These are phyloP conservation scores for Hymenoscyphus repandus DNA, from an alignment of 2,329 filamentous ascomycete genomes.

Conservation along the genomic window DNA sequence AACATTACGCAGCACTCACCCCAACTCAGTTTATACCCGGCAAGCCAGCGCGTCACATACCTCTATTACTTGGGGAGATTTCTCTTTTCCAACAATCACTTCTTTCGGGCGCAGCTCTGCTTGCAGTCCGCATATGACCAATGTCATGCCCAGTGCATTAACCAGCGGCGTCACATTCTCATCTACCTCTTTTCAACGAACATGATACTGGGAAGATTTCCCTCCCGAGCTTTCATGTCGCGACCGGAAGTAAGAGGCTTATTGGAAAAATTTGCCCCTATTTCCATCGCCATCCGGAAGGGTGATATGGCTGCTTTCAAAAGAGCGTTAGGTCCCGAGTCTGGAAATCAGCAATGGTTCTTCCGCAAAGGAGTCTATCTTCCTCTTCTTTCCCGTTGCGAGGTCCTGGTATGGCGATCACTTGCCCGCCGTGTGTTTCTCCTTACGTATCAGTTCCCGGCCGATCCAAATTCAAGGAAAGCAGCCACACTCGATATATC, in stretches of 20 bases:
- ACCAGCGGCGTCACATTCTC: constrained; percentile 74
- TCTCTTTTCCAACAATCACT: constrained; percentile 80
- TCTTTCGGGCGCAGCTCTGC: constrained; percentile 68
- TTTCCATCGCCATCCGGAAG: constrained; percentile 65
- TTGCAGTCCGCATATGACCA: constrained; percentile 77
- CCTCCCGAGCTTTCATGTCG: constrained; percentile 58
- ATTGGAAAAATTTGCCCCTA: constrained; percentile 61
- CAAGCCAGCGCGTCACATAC: constrained; percentile 82
- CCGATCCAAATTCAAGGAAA: constrained; percentile 48
- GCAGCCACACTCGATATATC: constrained; percentile 71
- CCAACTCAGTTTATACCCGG: constrained; percentile 75
- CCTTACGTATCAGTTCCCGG: constrained; percentile 67
- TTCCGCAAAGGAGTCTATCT: constrained; percentile 70
- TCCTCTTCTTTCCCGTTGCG: constrained; percentile 69
- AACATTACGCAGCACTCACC: constrained; percentile 83
- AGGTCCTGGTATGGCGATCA: constrained; percentile 79
- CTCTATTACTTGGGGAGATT: constrained; percentile 93
- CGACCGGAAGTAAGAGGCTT: constrained; percentile 66
- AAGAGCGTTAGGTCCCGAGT: constrained; percentile 52
- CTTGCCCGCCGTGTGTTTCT: constrained; percentile 74
- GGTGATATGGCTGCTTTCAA: constrained; percentile 75
- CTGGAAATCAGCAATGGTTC: constrained; percentile 63
- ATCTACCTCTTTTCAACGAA: constrained; percentile 80
- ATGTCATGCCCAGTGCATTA: constrained; percentile 65
- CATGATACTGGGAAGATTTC: constrained; percentile 79